Evolutionary conservation across 169 alveolate species (phyloP).

Genomic region (Neospora caninum): DNA sequence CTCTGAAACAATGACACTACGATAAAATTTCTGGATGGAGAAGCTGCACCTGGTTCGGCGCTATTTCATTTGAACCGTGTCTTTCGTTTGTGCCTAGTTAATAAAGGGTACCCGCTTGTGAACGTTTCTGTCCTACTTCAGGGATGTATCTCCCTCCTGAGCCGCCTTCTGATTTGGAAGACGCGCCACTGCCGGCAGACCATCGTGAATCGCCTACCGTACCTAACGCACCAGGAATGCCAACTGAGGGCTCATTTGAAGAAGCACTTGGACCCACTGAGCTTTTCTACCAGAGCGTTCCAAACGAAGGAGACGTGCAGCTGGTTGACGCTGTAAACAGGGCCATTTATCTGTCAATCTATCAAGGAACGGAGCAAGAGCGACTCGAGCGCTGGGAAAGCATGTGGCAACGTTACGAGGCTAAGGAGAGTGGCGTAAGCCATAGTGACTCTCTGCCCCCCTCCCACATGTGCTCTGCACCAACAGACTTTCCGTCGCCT

Average conservation of each 20-base stretch:
- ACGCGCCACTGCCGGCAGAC: background rate
- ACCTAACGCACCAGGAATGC: background rate
- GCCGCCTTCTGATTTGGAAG: background rate
- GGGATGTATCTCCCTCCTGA: slow-evolving; percentile 18
- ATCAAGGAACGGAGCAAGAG: background rate
- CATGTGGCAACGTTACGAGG: background rate
- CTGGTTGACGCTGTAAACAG: background rate
- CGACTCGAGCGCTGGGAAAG: slow-evolving; percentile 10
- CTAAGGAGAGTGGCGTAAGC: background rate
- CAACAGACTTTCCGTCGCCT: background rate
- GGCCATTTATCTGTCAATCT: slow-evolving; percentile 8
- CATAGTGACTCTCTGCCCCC: slow-evolving; percentile 19
- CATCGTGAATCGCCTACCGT: background rate
- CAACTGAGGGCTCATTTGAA: background rate
- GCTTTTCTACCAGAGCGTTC: background rate
- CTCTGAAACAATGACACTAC: too few species aligned
- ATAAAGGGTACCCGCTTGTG: too few species aligned
- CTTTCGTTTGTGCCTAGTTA: too few species aligned
- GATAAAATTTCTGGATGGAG: too few species aligned
- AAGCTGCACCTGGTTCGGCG: too few species aligned
- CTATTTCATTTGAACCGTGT: too few species aligned
- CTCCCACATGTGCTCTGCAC: background rate
- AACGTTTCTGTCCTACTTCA: background rate
- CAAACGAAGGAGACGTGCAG: slow-evolving; percentile 34
- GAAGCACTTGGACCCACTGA: slow-evolving; percentile 7